Conservation (phyloP, 768 basidiomycete genomes). For the Trametes sanguinea region DNA sequence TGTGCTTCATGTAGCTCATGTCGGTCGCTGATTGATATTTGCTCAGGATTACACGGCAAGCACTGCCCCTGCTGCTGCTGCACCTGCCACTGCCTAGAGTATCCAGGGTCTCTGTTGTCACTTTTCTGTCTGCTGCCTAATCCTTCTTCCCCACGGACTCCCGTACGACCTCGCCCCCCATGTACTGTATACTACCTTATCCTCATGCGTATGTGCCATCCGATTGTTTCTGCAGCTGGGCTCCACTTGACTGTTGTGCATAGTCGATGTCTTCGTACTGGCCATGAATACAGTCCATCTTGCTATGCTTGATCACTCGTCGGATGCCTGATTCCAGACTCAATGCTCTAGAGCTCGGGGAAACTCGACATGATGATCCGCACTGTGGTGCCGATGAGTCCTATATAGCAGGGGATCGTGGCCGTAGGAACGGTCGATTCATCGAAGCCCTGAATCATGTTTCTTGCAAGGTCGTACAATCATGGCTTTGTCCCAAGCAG, state of each 20-base stretch:
- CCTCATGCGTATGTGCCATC: slow-evolving; percentile 14
- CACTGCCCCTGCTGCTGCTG: slow-evolving; percentile 21
- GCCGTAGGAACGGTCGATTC: too few species aligned
- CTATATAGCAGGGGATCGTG: too few species aligned
- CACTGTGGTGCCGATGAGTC: too few species aligned
- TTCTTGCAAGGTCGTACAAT: too few species aligned
- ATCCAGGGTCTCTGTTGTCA: background rate
- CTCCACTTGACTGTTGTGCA: slow-evolving; percentile 5
- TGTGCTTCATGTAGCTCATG: background rate
- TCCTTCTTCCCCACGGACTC: background rate
- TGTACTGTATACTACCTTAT: slow-evolving; percentile 24
- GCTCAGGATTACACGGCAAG: slow-evolving; percentile 25
- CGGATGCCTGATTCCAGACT: background rate
- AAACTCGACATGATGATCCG: too few species aligned
- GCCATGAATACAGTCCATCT: slow-evolving; percentile 12
- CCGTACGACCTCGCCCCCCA: background rate
- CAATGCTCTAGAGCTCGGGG: background rate
- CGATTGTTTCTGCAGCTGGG: background rate
- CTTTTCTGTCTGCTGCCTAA: background rate
- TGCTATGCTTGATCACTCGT: background rate
- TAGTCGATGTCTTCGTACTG: slow-evolving; percentile 8
- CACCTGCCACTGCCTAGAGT: slow-evolving; percentile 1
- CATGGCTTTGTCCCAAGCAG: too few species aligned
- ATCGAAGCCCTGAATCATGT: too few species aligned
- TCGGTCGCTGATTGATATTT: background rate